A percentile compares a stretch with the other conserved stretches of the same genome.
Evolutionary conservation across 1,139 yeast species (phyloP).

Genomic region (Lodderomyces beijingensis): DNA sequence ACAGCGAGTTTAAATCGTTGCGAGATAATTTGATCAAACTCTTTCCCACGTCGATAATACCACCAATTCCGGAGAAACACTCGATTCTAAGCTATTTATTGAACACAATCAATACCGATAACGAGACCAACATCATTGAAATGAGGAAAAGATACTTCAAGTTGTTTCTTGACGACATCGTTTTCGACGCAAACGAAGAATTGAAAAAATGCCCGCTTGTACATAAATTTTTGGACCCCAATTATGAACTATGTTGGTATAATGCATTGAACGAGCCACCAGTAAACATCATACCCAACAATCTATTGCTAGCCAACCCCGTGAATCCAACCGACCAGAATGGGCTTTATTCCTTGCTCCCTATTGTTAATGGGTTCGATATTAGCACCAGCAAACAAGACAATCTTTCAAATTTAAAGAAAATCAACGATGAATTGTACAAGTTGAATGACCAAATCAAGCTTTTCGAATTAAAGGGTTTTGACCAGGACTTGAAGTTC

Average conservation of each 20-base stretch:
- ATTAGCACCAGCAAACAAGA: conserved; percentile 29
- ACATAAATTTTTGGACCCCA: conserved; percentile 46
- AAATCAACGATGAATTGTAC: conserved; percentile 34
- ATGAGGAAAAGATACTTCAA: conserved; percentile 39
- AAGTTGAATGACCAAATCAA: conserved; percentile 33
- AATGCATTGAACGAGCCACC: conserved; percentile 48
- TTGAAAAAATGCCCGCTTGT: conserved; percentile 29
- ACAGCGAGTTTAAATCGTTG: conserved; percentile 52
- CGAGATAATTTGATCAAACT: conserved; percentile 41
- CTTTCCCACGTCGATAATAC: conserved; percentile 48
- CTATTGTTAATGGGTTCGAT: conserved; percentile 36
- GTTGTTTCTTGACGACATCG: conserved; percentile 34
- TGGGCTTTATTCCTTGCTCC: conserved; percentile 41
- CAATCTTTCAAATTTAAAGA: conserved; percentile 29
- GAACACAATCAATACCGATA: conserved; percentile 35
- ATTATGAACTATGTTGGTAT: conserved; percentile 45
- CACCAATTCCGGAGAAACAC: conserved; percentile 59
- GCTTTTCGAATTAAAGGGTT: conserved; percentile 26
- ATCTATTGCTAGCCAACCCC: conserved; percentile 41
- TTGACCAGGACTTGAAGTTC: conserved; percentile 17
- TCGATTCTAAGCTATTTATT: conserved; percentile 41
- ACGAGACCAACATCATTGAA: conserved; percentile 37
- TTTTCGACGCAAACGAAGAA: conserved; percentile 24
- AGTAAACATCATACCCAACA: conserved; percentile 35
- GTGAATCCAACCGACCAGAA: conserved; percentile 44